A percentile compares a stretch with the other conserved stretches of the same genome.
Conservation (phyloP, 1,284 basidiomycete genomes). For the Melampsora americana region DNA sequence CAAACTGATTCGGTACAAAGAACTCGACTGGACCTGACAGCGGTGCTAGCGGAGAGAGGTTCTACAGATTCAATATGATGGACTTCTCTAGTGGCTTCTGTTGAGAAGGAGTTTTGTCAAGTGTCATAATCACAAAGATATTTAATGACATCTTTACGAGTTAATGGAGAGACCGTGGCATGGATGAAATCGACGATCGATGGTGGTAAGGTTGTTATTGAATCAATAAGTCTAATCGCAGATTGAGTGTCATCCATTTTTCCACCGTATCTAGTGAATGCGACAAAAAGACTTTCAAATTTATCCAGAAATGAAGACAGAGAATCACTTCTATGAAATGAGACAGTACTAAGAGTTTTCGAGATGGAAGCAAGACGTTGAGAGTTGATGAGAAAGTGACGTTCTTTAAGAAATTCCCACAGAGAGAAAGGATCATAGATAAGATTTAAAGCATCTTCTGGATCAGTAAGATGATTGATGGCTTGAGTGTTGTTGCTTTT, state of each 20-base stretch:
- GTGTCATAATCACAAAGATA: neutral
- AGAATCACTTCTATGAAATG: neutral
- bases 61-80: no score
- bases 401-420: no score
- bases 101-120: neutral
- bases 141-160: neutral
- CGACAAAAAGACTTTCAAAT: neutral
- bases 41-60: no score
- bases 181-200: neutral
- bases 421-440: no score
- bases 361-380: no score
- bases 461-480: no score
- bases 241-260: neutral
- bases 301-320: neutral
- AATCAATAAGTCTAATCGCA: neutral
- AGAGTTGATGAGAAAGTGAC: no score
- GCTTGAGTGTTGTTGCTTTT: no score
- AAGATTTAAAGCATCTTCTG: no score
- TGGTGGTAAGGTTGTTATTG: neutral
- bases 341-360: no score
- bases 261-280: neutral
- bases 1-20: no score
- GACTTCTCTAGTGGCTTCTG: neutral
- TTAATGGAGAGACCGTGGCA: neutral
- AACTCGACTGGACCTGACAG: no score